Evolutionary conservation across 352 stramenopile genomes (phyloP).

Genomic region (Detonula confervacea): DNA sequence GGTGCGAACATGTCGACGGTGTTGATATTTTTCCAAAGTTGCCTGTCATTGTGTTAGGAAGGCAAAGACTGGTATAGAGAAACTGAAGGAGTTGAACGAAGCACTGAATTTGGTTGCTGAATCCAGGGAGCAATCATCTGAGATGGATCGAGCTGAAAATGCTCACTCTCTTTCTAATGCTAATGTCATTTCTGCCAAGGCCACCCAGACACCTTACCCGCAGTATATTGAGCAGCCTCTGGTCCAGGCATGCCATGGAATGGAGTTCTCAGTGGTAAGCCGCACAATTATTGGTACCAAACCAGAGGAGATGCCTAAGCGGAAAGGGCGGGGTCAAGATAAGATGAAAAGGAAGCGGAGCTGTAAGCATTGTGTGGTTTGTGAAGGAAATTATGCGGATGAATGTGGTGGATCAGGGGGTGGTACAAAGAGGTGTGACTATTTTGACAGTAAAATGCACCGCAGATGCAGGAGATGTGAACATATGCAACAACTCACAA

Average conservation of each 20-base stretch:
- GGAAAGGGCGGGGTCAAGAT: neutral
- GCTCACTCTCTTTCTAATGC: neutral
- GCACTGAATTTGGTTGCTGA: neutral
- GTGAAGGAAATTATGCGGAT: neutral
- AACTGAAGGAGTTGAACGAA: slow-evolving; percentile 37
- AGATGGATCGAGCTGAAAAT: neutral
- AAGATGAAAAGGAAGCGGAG: neutral
- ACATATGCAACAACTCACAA: neutral
- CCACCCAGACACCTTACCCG: neutral
- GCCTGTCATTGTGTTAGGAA: slow-evolving; percentile 29
- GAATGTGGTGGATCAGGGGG: neutral
- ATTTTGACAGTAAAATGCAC: neutral
- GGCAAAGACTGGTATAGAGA: slow-evolving; percentile 3
- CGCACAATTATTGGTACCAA: neutral
- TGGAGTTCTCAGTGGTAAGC: neutral
- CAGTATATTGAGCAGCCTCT: neutral
- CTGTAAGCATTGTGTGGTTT: neutral
- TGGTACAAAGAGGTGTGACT: neutral
- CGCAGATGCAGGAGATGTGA: neutral
- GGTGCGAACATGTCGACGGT: slow-evolving; percentile 56
- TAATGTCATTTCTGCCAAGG: neutral
- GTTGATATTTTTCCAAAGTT: slow-evolving; percentile 54
- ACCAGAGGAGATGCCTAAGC: neutral
- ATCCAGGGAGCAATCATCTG: neutral
- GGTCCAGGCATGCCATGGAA: neutral